Evolutionary conservation across 495 filamentous ascomycete genomes (phyloP), one percentile per base, ranked within the genome.

Genomic region (Xylaria grammica): DNA sequence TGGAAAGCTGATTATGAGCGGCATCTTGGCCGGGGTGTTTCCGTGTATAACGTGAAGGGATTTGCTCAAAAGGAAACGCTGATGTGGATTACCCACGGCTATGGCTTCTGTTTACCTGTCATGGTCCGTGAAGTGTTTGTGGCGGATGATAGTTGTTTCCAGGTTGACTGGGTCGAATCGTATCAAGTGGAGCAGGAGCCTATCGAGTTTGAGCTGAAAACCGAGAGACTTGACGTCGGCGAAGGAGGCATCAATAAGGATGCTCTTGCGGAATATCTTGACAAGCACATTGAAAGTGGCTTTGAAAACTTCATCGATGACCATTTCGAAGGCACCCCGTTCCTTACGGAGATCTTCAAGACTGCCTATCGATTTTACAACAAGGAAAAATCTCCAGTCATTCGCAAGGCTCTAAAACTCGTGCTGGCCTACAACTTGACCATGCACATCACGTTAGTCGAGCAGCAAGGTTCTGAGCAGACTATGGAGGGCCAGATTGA

Each of bases 1-100:
- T 97, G 92, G 93, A 94, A 91, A 78, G 93, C 91, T 17, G 93
- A 97, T 70, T 96, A 92, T 72, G 93, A 96, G 77, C 89, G 93
- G 56, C 93, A 97, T 73, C 85, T 94, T 60, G 89, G 83, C 69
- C 87, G 92, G 65, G 91, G 91, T 38, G 91, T 97, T 75, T 93
- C 92, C 3, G 89, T 96, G 38, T 92, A 88, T 72, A 96, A 97
- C 71, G 94, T 97, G 79, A 96, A 94, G 75, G 93, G 93, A 58
- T 96, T 94, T 72, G 90, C 91, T 24, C 85, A 88, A 50, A 85
- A 90, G 59, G 93, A 97, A 77, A 87, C 86, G 42, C 80, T 88
- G 32, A 84, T 94, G 69, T 92, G 88, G 81, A 91, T 94, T 69
- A 93, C 90, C 3, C 93, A 97, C 71, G 93, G 93, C 20, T 97